Base-by-base conservation (phyloP, 768 basidiomycete species). In the Chlorophyllum brunneum region DNA sequence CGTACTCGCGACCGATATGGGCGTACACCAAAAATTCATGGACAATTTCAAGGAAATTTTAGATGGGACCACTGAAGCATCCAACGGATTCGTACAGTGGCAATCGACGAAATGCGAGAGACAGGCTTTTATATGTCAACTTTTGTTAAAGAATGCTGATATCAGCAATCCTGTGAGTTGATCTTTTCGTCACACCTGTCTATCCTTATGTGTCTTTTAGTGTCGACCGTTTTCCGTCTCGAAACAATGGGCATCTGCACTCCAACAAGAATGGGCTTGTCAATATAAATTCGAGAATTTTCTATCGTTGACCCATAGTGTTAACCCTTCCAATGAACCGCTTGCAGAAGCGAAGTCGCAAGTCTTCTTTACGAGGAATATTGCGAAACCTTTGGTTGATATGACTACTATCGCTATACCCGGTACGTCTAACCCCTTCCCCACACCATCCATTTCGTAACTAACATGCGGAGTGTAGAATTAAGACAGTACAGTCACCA, bases 141-240 rank as follows among this genome's bases (percentile, higher is more conserved):
- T 89, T 2, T 71, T 99, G 46, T 84, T 99, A 66, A 98, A 99
- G 69, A 97, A 95, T 62, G 94, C 95, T 15, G 97, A 99, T 70
- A 98, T 99, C 62, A 94, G 92, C 65, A 99, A 99, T 66, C 95
- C 97, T 13, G 94, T 97, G 65, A 58, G 94, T 81, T 6, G n/a
- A n/a, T 49, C 45, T 29, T 15, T 29, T 54, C n/a, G 11, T 57
- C n/a, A 31, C 16, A 34, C 48, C 38, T 11, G 54, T 23, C 7
- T 49, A 45, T 49, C 29, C 9, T 48, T 41, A 45, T 22, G 6
- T 51, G 38, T 29, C 16, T 61, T 37, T 11, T 42, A 98, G 95
- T 86, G 87, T 57, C 93, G 95, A 16, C 95, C 97, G 1, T 89
- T 92, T 57, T 73, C 82, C n/a, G 90, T 97, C 11, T 92, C 92